Percentiles rank a stretch among this genome's conserved stretches.
phyloP scores from a whole-genome alignment of 116 monocot species.

The Papilionanthe hybrid region DNA sequence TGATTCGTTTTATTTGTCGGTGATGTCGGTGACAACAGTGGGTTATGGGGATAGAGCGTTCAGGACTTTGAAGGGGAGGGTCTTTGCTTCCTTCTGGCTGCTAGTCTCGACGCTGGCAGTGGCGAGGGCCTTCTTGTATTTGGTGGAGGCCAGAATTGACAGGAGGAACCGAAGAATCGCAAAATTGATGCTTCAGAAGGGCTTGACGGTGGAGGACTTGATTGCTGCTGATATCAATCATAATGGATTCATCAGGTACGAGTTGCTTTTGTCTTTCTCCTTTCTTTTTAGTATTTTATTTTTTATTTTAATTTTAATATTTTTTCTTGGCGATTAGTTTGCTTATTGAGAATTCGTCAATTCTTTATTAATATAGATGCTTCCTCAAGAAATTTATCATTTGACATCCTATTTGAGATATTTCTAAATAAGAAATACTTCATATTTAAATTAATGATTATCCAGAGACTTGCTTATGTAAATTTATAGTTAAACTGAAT shows the following conservation, averaged over 20 bases:
- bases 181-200: conserved; percentile 22
- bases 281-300: not conserved
- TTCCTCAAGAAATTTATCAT: too few species aligned
- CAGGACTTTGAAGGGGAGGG: conserved; percentile 39
- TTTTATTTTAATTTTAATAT: not conserved
- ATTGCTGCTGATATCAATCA: conserved; percentile 42
- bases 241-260: conserved; percentile 53
- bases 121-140: conserved; percentile 43
- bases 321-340: not conserved
- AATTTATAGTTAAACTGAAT: too few species aligned
- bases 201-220: conserved; percentile 49
- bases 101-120: conserved; percentile 54
- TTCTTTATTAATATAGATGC: too few species aligned
- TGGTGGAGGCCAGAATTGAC: conserved; percentile 52
- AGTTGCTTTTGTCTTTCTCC: not conserved
- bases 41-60: conserved; percentile 61
- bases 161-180: conserved; percentile 33
- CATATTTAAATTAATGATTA: too few species aligned
- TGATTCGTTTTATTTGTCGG: conserved; percentile 51
- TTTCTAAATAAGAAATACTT: too few species aligned
- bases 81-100: conserved; percentile 55
- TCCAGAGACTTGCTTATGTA: too few species aligned
- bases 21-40: conserved; percentile 72
- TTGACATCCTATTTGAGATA: too few species aligned
- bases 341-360: too few species aligned